Base-by-base conservation (phyloP, 345 rosid species). In the Syzygium oleosum region DNA sequence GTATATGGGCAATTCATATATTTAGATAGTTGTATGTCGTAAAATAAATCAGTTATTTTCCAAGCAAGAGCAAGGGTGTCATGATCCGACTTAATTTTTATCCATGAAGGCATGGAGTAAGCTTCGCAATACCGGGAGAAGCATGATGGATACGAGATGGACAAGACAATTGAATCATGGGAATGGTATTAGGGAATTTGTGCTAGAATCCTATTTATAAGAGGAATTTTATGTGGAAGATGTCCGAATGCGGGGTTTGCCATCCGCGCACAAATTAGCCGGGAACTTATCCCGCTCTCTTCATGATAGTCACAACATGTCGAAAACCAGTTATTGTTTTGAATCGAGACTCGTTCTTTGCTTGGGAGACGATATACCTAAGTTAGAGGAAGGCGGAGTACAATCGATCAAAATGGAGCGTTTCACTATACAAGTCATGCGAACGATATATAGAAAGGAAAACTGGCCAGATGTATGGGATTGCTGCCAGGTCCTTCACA, bases 281-380 rank as follows among this genome's bases (percentile, higher is more conserved):
- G 68, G 0, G 34, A 27, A 14, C 29, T 61, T 31, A 52, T 61
- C 17, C 17, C 12, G 2, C 17, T 61, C 31, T 61, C 34, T n/a
- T 61, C 1, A n/a, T n/a, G 4, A n/a, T 61, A 61, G 68, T 61
- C 17, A 13, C 0, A n/a, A 61, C 0, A 0, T 1, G 17, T 61
- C 68, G 43, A n/a, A 61, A 61, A 5, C n/a, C 13, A 15, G 25
- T 61, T 61, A 2, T 61, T 61, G 16, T n/a, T 61, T 61, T 27
- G 34, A 61, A 61, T 61, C 5, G 68, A 61, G 34, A 61, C 17
- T 59, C 29, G 12, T n/a, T 61, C 13, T n/a, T 61, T 0, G 2
- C 17, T 61, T 6, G 4, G 6, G 68, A 61, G 34, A 61, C 14
- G 17, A 61, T 16, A 61, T n/a, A n/a, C 34, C 68, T 27, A 5